Evolutionary conservation across 495 filamentous ascomycete species (phyloP).

Genomic region (Trichoderma asperelloides): DNA sequence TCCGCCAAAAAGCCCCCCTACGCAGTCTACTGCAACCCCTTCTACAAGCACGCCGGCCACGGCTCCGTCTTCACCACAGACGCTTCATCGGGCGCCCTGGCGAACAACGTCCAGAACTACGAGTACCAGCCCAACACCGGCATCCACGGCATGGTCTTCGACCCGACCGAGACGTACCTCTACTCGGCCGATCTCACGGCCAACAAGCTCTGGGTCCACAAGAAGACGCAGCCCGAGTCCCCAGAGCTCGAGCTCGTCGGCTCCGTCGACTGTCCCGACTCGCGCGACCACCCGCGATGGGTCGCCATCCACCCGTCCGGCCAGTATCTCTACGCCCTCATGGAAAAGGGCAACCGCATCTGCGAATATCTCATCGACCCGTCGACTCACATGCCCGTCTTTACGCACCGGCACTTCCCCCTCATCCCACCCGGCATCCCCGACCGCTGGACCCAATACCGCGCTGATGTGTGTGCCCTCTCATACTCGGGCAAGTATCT

Average conservation of each 20-base stretch:
- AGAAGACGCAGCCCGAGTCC: conserved; percentile 49
- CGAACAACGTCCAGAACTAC: conserved; percentile 69
- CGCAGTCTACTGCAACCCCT: conserved; percentile 76
- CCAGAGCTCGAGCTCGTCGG: conserved; percentile 53
- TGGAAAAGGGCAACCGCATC: conserved; percentile 76
- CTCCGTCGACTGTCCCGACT: conserved; percentile 57
- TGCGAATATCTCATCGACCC: conserved; percentile 74
- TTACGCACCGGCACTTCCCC: conserved; percentile 66
- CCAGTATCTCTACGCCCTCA: conserved; percentile 71
- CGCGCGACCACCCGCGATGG: conserved; percentile 74
- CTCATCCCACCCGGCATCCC: conserved; percentile 62
- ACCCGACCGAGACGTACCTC: conserved; percentile 72
- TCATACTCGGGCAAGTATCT: conserved; percentile 58
- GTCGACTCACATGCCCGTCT: conserved; percentile 67
- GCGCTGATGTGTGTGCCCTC: conserved; percentile 67
- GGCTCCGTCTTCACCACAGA: conserved; percentile 66
- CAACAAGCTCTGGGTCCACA: conserved; percentile 82
- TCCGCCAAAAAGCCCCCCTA: conserved; percentile 67
- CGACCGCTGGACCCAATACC: conserved; percentile 50
- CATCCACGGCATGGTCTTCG: conserved; percentile 85
- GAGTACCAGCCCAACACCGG: conserved; percentile 63
- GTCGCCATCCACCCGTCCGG: conserved; percentile 69
- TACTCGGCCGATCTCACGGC: conserved; percentile 78
- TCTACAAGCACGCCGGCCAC: conserved; percentile 74
- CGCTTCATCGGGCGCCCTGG: conserved; percentile 49